Base-by-base conservation (phyloP, 2,329 filamentous ascomycete genomes). In the Pestalotiopsis sp. region DNA sequence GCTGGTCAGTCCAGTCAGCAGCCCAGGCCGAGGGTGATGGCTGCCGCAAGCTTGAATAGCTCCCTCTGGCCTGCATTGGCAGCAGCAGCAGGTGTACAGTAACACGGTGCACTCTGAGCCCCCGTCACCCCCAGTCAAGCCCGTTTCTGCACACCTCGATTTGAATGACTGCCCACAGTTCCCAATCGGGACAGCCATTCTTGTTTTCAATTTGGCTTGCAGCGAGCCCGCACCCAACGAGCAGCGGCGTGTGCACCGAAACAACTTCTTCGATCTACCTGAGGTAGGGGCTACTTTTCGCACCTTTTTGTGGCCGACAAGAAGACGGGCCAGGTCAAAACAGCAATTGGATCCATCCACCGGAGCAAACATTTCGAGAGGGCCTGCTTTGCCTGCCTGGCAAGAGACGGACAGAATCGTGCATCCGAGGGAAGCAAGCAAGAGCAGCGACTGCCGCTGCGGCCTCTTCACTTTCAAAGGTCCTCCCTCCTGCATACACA, bases 41-140 rank as follows among this genome's bases (percentile, higher is more conserved):
- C 77, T 77, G 76, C 76, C 76, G 71, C 69, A 70, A 68, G 66
- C 68, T 75, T 76, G 76, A 75, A 77, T 73, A 73, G 74, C 68
- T 70, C 73, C 73, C 70, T 72, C 72, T 71, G 72, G 72, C 70
- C 73, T 71, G 72, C 71, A 73, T 73, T 74, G 65, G 65, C 65
- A 66, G 36, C 65, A 58, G 49, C 65, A 66, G 36, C 65, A 58
- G 49, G 49, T 72, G 69, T 73, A 74, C 20, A 23, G 3, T 25
- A 25, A 71, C 75, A 76, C 73, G 45, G 45, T 52, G 45, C 45
- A 52, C 17, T 23, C 45, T 52, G 45, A 14, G 45, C 45, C 17
- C 45, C 20, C 11, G 45, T n/a, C 45, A 52, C 45, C 45, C 45
- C 45, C 45, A 17, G 45, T 52, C 20, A 36, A 36, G 31, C 31